A percentile compares a stretch with the other conserved stretches of the same genome.
Evolutionary conservation across 805 yeast genomes (phyloP).

Genomic region (Pichia thaimueangensis): DNA sequence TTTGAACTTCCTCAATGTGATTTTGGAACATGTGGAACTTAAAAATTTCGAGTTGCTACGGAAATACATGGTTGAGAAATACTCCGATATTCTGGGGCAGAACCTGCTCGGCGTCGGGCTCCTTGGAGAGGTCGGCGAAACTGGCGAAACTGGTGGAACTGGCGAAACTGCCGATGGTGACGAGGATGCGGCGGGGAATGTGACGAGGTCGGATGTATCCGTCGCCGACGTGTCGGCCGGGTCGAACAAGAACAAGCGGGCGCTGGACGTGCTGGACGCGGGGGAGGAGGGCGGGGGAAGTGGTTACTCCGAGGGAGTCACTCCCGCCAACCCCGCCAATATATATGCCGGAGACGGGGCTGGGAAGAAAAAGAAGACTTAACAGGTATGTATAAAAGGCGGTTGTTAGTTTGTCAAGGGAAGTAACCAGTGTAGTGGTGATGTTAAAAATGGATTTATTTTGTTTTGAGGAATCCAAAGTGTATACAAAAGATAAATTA

Average conservation of each 20-base stretch:
- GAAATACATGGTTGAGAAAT: conserved; percentile 18
- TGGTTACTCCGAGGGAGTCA: too few species aligned
- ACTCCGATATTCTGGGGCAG: conserved; percentile 6
- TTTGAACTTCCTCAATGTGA: conserved; percentile 43
- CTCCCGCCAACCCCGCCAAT: neutral
- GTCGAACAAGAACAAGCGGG: neutral
- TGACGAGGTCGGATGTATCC: neutral
- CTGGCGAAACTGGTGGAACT: conserved; percentile 3
- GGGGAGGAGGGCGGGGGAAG: too few species aligned
- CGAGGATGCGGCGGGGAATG: too few species aligned
- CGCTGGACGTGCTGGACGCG: too few species aligned
- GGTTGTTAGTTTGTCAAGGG: neutral
- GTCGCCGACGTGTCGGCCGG: neutral
- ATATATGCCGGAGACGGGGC: conserved; percentile 7
- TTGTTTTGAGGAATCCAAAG: too few species aligned
- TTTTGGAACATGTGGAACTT: conserved; percentile 18
- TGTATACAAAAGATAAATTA: too few species aligned
- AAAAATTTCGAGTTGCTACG: conserved; percentile 19
- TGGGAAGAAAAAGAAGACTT: neutral
- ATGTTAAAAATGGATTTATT: neutral
- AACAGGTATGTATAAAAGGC: neutral
- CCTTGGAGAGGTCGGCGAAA: neutral
- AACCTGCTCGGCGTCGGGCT: neutral
- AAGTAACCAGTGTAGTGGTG: neutral
- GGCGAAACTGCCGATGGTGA: neutral